Evolutionary conservation across 1,284 basidiomycete genomes (phyloP).

Genomic region (Schizophyllum amplum): DNA sequence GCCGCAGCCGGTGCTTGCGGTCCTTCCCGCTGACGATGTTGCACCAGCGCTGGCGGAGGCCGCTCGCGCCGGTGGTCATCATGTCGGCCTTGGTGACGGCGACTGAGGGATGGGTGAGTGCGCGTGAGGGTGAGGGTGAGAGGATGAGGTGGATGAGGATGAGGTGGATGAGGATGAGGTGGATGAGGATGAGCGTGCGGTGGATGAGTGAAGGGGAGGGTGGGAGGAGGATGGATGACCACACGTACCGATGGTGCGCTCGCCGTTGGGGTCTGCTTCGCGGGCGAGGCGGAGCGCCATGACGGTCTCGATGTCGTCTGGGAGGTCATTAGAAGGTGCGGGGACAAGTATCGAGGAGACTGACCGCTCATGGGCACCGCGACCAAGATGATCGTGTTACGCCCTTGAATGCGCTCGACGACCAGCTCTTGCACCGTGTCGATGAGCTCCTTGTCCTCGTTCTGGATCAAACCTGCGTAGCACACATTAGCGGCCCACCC

Average conservation of each 20-base stretch:
- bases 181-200: too few relatives aligned
- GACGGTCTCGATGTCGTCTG: conserved; percentile 64
- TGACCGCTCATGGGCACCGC: conserved; percentile 56
- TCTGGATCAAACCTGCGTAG: conserved; percentile 44
- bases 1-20: conserved; percentile 29
- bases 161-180: too few relatives aligned
- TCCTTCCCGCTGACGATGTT: conserved; percentile 42
- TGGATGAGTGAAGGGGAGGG: too few relatives aligned
- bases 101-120: too few relatives aligned
- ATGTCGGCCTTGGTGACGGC: conserved; percentile 61
- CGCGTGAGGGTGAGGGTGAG: too few relatives aligned
- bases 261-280: conserved; percentile 40
- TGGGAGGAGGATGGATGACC: too few relatives aligned
- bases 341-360: conserved; percentile 3
- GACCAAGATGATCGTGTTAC: conserved; percentile 48
- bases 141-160: too few relatives aligned
- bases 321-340: not conserved
- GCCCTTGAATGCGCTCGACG: conserved; percentile 32
- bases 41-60: conserved; percentile 19
- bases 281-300: conserved; percentile 44
- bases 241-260: conserved; percentile 48
- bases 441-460: conserved; percentile 35
- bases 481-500: too few relatives aligned
- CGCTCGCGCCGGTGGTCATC: conserved; percentile 35
- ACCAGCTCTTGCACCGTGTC: conserved; percentile 39